Evolutionary conservation across 768 basidiomycete species (phyloP).

Genomic region (Dacryopinax primogenitus): DNA sequence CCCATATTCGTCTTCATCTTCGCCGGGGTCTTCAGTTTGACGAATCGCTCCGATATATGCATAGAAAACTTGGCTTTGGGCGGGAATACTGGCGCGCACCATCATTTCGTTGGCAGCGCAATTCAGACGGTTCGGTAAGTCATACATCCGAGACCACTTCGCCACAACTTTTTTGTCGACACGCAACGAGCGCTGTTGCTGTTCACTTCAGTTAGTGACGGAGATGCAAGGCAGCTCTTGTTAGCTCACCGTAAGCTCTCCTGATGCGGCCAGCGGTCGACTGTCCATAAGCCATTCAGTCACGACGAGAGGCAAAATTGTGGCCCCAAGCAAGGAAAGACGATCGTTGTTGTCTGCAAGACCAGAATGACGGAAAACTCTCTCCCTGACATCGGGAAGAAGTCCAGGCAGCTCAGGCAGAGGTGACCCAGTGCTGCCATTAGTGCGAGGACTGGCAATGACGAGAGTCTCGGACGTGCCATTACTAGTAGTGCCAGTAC

Average conservation of each 20-base stretch:
- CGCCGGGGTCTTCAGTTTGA: neutral
- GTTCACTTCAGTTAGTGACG: neutral
- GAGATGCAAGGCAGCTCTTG: neutral
- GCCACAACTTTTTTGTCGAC: neutral
- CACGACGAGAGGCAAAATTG: neutral
- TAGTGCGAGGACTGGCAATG: neutral
- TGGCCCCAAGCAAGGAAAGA: neutral
- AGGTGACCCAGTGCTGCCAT: neutral
- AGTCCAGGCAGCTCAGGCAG: neutral
- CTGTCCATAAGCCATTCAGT: slow-evolving; percentile 1
- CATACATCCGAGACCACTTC: neutral
- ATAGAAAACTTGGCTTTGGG: neutral
- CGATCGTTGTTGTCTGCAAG: neutral
- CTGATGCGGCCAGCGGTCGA: neutral
- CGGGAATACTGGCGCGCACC: neutral
- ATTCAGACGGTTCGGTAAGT: neutral
- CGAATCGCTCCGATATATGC: neutral
- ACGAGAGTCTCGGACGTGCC: neutral
- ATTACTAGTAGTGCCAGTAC: neutral
- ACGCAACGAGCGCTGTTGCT: neutral
- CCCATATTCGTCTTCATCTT: neutral
- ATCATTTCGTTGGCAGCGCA: neutral
- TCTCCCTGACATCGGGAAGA: neutral
- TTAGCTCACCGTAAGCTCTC: neutral
- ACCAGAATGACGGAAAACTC: slow-evolving; percentile 5